A percentile compares a stretch with the other conserved stretches of the same genome.
Conservation (phyloP, 169 alveolate species). For the Eimeria maxima region DNA sequence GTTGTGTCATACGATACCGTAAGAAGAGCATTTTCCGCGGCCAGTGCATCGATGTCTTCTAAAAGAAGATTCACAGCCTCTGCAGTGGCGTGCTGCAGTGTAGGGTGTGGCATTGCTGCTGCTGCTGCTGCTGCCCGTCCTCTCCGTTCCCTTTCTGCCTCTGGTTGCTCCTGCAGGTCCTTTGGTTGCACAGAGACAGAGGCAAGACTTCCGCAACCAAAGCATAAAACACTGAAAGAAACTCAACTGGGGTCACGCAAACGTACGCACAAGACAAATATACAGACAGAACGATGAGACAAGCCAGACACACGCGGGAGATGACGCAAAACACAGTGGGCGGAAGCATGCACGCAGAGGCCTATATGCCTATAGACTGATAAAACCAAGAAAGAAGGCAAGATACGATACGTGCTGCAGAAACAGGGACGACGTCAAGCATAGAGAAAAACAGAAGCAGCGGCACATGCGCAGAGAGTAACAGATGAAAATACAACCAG, state of each 20-base stretch:
- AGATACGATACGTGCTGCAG: neutral
- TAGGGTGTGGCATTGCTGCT: neutral
- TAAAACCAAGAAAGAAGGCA: neutral
- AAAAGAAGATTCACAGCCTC: constrained; percentile 27
- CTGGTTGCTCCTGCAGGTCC: neutral
- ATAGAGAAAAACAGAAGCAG: neutral
- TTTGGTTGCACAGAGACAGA: neutral
- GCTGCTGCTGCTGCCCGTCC: neutral
- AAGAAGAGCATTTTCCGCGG: constrained; percentile 42
- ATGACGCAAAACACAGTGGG: neutral
- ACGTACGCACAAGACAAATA: neutral
- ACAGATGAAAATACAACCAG: neutral
- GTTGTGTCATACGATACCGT: neutral
- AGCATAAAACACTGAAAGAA: neutral
- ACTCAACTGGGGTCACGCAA: neutral
- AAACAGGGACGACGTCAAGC: neutral
- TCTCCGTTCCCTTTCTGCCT: neutral
- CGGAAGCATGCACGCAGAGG: no score
- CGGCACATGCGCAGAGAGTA: neutral
- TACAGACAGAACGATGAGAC: neutral
- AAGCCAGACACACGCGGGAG: neutral
- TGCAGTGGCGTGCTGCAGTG: constrained; percentile 18
- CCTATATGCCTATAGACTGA: neutral
- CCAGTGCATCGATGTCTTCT: constrained; percentile 37
- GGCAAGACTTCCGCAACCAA: neutral